Base-by-base conservation (phyloP, 1,284 basidiomycete genomes). In the Ustilago hordei region DNA sequence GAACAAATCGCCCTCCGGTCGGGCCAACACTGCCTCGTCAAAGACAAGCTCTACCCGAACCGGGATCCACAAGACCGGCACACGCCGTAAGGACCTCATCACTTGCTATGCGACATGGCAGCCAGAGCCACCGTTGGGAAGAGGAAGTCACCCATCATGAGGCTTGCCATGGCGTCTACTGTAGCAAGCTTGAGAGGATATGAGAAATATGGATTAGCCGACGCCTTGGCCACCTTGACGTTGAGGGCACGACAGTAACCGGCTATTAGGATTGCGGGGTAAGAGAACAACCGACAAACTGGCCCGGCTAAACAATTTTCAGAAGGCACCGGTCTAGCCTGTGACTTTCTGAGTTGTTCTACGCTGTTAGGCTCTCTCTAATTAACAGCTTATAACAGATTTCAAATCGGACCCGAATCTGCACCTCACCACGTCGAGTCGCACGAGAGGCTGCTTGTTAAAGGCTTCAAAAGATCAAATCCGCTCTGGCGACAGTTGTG, bases 391-490 rank as follows among this genome's bases (percentile, higher is more conserved):
- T 23, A 8, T 43, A 12, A 6, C 9, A 7, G 19, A 48, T 50
- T 32, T 12, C n/a, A 11, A 50, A 15, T 67, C 70, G 70, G 70
- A 73, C 61, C 70, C 70, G 65, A 73, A 39, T 11, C n/a, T n/a
- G 17, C 8, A 32, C 34, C n/a, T 35, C 32, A 19, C 13, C 23
- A 7, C 3, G 17, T 11, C 19, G 43, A 15, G 43, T 19, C 64
- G 61, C 48, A 57, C 70, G 70, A 67, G 60, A 67, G 32, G 38
- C 34, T 48, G 23, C 28, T 31, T 9, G 31, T 8, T 34, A 5
- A 23, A 43, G 45, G 35, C 39, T 66, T 60, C 43, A 59, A 66
- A 64, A 55, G 12, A 50, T 23, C 53, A 55, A 61, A 57, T 31
- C 53, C 41, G 56, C 48, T 39, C 19, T 52, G 19, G 39, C 39